These are phyloP conservation scores for Orobanche coerulescens DNA, from an alignment of 257 asterid species.

Conservation along the genomic window DNA sequence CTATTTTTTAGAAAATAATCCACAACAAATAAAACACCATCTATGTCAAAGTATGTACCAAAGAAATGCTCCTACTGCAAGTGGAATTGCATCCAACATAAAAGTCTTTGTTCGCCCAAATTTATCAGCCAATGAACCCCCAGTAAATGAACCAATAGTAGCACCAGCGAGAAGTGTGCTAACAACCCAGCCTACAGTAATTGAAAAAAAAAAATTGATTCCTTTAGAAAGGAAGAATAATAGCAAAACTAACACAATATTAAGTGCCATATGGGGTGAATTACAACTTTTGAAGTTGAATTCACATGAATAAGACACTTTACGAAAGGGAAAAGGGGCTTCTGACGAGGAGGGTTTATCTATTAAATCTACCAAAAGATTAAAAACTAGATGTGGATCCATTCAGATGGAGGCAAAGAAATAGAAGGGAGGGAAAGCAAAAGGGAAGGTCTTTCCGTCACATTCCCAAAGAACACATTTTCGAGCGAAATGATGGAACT, in stretches of 20 bases:
- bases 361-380: not conserved
- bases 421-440: not conserved
- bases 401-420: not conserved
- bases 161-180: constrained; percentile 97
- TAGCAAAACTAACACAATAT: not conserved
- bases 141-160: constrained; percentile 90
- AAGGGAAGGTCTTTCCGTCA: not conserved
- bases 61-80: constrained; percentile 76
- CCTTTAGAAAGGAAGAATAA: constrained; percentile 1
- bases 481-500: not conserved
- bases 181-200: constrained; percentile 78
- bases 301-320: not conserved
- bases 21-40: constrained; percentile 13
- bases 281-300: not conserved
- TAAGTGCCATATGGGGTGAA: not conserved
- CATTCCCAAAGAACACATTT: not conserved
- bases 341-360: not conserved
- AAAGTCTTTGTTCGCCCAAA: constrained; percentile 93
- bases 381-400: not conserved
- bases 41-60: constrained; percentile 44
- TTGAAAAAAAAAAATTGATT: constrained; percentile 11
- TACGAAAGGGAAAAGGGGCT: not conserved
- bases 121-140: constrained; percentile 90
- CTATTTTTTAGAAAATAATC: not conserved
- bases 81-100: constrained; percentile 82